Conservation (phyloP, 1,139 yeast species). For the Diutina rugosa region DNA sequence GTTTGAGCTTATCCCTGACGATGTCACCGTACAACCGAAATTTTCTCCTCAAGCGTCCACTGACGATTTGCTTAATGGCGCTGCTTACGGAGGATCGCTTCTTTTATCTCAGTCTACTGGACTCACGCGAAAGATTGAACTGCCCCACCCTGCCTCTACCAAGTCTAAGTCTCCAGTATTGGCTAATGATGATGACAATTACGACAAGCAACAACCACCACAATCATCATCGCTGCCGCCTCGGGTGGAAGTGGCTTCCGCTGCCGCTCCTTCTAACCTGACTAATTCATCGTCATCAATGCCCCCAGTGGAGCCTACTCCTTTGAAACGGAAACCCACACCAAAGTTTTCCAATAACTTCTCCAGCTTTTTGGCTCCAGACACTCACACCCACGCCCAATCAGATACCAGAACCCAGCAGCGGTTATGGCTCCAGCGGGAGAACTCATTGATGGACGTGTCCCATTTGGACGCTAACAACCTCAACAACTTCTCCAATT, state of each 20-base stretch:
- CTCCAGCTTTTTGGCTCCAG: not conserved
- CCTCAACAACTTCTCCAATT: constrained; percentile 25
- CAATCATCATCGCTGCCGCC: not conserved
- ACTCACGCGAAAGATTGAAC: constrained; percentile 18
- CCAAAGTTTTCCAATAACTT: not conserved
- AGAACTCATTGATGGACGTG: constrained; percentile 52
- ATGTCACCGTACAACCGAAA: not conserved
- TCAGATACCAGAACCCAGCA: constrained; percentile 66
- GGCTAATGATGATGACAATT: not conserved
- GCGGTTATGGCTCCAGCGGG: constrained; percentile 72
- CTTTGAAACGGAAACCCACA: not conserved
- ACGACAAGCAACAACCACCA: not conserved
- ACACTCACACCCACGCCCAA: not conserved
- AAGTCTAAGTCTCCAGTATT: not conserved
- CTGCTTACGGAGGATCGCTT: constrained; percentile 29
- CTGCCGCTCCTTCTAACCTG: not conserved
- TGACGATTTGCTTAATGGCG: constrained; percentile 18
- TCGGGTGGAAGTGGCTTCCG: not conserved
- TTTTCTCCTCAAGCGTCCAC: constrained; percentile 11
- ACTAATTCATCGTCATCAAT: not conserved
- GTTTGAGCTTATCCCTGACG: not conserved
- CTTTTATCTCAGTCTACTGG: constrained; percentile 35
- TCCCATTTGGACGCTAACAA: constrained; percentile 19
- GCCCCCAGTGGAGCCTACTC: not conserved
- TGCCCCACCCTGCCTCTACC: not conserved